Base-by-base conservation (phyloP, 2,329 filamentous ascomycete species). In the Calcarisporium arbuscula region DNA sequence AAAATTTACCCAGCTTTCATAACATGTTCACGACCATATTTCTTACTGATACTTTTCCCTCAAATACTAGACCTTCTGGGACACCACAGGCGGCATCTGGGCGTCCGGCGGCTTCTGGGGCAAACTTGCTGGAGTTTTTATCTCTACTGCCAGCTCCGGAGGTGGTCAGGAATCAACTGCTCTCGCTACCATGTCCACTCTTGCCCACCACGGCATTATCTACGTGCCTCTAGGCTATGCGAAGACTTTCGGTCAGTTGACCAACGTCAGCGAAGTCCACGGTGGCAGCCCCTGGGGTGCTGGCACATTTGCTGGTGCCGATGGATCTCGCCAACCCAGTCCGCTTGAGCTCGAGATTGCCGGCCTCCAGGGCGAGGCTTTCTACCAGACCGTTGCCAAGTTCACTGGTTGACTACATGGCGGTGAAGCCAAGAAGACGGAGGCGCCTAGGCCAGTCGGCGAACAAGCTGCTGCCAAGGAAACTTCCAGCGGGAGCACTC, bases 221-320 rank as follows among this genome's bases (percentile, higher is more conserved):
- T 96, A 83, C 61, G 88, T 96, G n/a, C 92, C 92, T 31, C 73
- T 96, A 35, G 92, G 92, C 36, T 96, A 94, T 72, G 82, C 85
- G 65, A 85, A 81, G 52, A 67, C 78, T 32, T 95, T 95, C 57
- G 57, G 57, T 40, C 64, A 78, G 44, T 64, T 95, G 46, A 58
- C 80, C 46, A 81, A 89, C 64, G 61, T 95, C 22, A 57, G 56
- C 19, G 88, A 95, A 70, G 72, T 92, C 44, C 85, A 85, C 58
- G 92, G 92, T 54, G 92, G 92, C 42, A 79, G 74, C 41, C 73
- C 92, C 25, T 98, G 92, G 92, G 92, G 90, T 52, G 89, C 90
- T 21, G 92, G 92, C 56, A 95, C 90, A 46, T 94, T 95, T 51
- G 72, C 89, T 43, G 78, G 58, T 42, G 70, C 57, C 40, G 87